A percentile compares a stretch with the other conserved stretches of the same genome.
phyloP scores from a whole-genome alignment of 768 basidiomycete genomes.

The Gymnopilus dilepis region DNA sequence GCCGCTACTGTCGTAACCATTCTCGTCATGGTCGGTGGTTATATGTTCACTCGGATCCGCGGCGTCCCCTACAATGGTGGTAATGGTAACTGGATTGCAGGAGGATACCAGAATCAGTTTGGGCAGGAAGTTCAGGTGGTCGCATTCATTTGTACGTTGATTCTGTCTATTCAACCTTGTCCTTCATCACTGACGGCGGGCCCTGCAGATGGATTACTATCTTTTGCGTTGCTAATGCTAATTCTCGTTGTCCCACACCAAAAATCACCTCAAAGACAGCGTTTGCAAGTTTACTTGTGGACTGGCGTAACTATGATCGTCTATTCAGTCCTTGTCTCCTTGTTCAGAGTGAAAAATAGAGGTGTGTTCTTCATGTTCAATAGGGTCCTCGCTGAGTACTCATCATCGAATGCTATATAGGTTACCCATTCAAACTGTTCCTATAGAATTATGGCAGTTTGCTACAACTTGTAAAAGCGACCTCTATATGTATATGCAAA shows the following conservation, averaged over 20 bases:
- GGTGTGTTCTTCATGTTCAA: conserved; percentile 49
- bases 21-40: conserved; percentile 89
- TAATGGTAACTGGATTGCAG: conserved; percentile 81
- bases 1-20: conserved; percentile 57
- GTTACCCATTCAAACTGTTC: conserved; percentile 83
- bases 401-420: conserved; percentile 36
- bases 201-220: conserved; percentile 80
- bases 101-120: conserved; percentile 87
- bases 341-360: conserved; percentile 92
- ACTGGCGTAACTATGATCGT: conserved; percentile 78
- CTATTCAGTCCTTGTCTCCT: conserved; percentile 83
- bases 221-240: conserved; percentile 79
- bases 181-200: conserved; percentile 12
- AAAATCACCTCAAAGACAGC: conserved; percentile 73
- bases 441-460: conserved; percentile 45
- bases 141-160: conserved; percentile 77
- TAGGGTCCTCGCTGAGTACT: not conserved
- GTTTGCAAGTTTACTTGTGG: conserved; percentile 91
- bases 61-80: conserved; percentile 69
- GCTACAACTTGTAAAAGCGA: conserved; percentile 6
- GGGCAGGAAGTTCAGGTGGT: conserved; percentile 94
- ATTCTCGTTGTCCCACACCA: conserved; percentile 82
- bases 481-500: conserved; percentile 4
- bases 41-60: conserved; percentile 97
- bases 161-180: conserved; percentile 5